Base-by-base conservation (phyloP, 495 filamentous ascomycete genomes). In the Podospora fimiseda region DNA sequence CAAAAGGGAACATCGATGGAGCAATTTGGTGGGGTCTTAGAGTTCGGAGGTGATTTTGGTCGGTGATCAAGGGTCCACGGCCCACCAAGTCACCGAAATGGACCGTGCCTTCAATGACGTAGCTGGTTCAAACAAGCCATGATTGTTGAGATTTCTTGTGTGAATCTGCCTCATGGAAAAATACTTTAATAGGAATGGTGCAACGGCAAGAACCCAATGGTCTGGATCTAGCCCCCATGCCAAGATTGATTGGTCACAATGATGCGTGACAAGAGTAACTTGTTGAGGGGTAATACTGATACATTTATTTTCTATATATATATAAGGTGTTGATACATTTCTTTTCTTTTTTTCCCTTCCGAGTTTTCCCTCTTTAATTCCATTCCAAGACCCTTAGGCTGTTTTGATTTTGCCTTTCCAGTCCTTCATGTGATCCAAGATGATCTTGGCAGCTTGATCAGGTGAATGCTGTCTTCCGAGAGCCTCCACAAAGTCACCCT, bases 401-500 rank as follows among this genome's bases (percentile, higher is more conserved):
- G 19, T 57, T 49, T 52, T 55, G 14, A 45, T 33, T n/a, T 21
- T 72, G 4, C 82, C 74, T 69, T 79, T 84, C 91, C 90, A 97
- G 69, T 98, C 93, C 53, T 83, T 83, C 70, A 98, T 84, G 73
- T 98, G 93, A 53, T 86, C 82, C 53, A 84, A 61, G 52, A 97
- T 95, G 43, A 95, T 74, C 70, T 81, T 86, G 41, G 91, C 88
- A 13, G 85, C 94, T 58, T 85, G 77, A 56, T 94, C 87, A 13
- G 91, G 87, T 21, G 85, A 92, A 74, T 96, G 90, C 70, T 97
- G 90, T 53, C 94, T 78, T 33, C 93, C 93, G 58, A 98, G 85
- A 20, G 90, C 94, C 74, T 98, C 93, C 20, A 98, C 91, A 66
- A 98, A 98, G 70, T 97, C 94, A 13, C 90, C 90, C 54, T 98